Percentiles rank a stretch among this genome's conserved stretches.
These are phyloP conservation scores for Dictyostelium capitatum DNA, from an alignment of 78 protist species.

Conservation along the genomic window DNA sequence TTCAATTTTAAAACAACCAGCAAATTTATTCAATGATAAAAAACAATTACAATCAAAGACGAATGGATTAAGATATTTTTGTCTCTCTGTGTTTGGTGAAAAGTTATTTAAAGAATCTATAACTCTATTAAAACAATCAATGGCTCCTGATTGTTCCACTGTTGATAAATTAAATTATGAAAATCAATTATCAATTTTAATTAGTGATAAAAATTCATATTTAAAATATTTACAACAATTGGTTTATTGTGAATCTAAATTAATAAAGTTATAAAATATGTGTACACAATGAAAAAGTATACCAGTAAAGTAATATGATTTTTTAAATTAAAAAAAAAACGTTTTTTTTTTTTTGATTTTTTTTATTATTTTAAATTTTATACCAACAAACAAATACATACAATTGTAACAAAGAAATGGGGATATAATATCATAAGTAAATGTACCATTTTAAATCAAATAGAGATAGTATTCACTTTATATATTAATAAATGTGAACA, in stretches of 20 bases:
- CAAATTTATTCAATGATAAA: not conserved
- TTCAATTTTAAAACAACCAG: constrained; percentile 1
- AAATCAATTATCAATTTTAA: constrained; percentile 5
- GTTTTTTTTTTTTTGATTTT: too few species aligned
- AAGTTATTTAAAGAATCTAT: not conserved
- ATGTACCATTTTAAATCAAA: too few species aligned
- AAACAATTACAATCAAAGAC: not conserved
- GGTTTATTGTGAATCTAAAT: constrained; percentile 46
- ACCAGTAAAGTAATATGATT: too few species aligned
- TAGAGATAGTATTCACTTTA: too few species aligned
- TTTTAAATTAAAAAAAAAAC: too few species aligned
- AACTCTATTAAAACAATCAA: not conserved
- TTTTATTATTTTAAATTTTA: too few species aligned
- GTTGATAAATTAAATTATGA: not conserved
- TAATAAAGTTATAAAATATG: not conserved
- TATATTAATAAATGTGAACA: too few species aligned
- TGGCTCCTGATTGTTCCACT: not conserved
- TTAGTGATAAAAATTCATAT: constrained; percentile 55
- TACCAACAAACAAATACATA: too few species aligned
- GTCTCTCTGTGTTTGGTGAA: not conserved
- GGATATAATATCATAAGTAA: too few species aligned
- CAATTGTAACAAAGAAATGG: too few species aligned
- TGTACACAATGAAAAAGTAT: too few species aligned
- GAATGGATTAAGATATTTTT: not conserved
- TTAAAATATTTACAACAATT: constrained; percentile 72